Conservation (phyloP, 1,284 basidiomycete genomes). For the Bondarzewia mesenterica region DNA sequence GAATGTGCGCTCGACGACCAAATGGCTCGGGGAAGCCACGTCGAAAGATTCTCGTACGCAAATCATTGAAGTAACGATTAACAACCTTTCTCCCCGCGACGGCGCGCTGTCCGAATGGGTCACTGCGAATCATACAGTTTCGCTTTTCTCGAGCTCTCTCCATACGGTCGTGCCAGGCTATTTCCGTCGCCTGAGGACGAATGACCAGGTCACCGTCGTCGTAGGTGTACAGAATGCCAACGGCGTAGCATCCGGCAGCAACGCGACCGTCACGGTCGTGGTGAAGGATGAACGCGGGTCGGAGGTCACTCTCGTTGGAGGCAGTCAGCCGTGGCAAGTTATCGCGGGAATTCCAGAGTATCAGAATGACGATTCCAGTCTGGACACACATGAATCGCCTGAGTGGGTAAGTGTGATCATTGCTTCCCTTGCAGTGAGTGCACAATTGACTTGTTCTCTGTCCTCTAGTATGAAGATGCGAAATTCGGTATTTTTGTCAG, state of each 20-base stretch:
- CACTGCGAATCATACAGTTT: constrained; percentile 11
- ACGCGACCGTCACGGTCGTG: constrained; percentile 25
- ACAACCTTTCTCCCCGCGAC: constrained; percentile 16
- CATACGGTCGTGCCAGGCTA: constrained; percentile 17
- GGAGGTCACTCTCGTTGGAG: constrained; percentile 23
- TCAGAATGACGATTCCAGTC: constrained; percentile 27
- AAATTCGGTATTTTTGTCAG: constrained; percentile 53
- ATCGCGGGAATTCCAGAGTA: constrained; percentile 30
- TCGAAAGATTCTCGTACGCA: constrained; percentile 12
- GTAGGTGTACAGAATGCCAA: constrained; percentile 16
- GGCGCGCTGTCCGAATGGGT: constrained; percentile 13
- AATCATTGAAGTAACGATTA: constrained; percentile 18
- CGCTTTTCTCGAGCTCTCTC: constrained; percentile 13
- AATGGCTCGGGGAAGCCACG: constrained; percentile 10
- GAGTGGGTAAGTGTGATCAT: constrained; percentile 38
- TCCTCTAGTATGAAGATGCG: constrained; percentile 34
- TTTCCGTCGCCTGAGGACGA: constrained; percentile 17
- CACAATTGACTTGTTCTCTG: neutral
- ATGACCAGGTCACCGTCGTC: constrained; percentile 20
- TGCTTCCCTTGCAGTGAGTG: neutral
- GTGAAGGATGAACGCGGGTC: constrained; percentile 23
- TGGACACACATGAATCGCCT: constrained; percentile 41
- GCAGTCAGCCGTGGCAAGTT: constrained; percentile 23
- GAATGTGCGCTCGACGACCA: constrained; percentile 19
- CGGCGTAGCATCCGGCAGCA: constrained; percentile 6